Base-by-base conservation (phyloP, 805 yeast species). In the Candida sakaeoensis region DNA sequence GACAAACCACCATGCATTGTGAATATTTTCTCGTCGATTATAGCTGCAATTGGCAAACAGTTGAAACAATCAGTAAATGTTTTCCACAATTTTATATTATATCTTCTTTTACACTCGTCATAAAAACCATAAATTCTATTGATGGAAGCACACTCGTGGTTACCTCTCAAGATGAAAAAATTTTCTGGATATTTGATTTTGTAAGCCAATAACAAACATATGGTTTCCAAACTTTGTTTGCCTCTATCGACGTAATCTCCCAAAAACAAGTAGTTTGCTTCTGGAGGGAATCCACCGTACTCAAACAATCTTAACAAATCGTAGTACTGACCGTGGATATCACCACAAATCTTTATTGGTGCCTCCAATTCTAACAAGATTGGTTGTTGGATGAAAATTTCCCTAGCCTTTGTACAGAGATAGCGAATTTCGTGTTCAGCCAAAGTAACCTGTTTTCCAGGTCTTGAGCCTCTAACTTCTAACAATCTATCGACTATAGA, bases 221-320 rank as follows among this genome's bases (percentile, higher is more conserved):
- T 91, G 13, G 98, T 93, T 66, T 91, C 99, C 54, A 93, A 71
- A 22, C 96, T 87, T 72, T 93, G 98, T 62, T 90, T 89, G 58
- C 99, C 99, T 75, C 99, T 84, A 72, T 91, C 99, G 51, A 91
- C 99, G 60, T 91, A 91, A 74, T 91, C 99, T 51, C 99, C 99
- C 44, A 91, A 69, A 61, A 91, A 91, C 55, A 91, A 72, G 70
- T 91, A 91, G 71, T 91, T 91, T 14, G 98, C 95, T 64, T 93
- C 98, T 9, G 99, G 99, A 1, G 99, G 99, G 75, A 93, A 91
- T 2, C 98, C 99, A 55, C 99, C 98, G 60, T 91, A 91, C 71
- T 93, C 98, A 57, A 91, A 91, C 54, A 91, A 77, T 66, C 99
- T 84, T 61, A 91, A 76, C 55, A 91, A 78, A 66, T 91, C 99